Percentiles rank a stretch among this genome's conserved stretches.
These are phyloP conservation scores for Fistulina hepatica DNA, from an alignment of 1,284 basidiomycete species.

Conservation along the genomic window DNA sequence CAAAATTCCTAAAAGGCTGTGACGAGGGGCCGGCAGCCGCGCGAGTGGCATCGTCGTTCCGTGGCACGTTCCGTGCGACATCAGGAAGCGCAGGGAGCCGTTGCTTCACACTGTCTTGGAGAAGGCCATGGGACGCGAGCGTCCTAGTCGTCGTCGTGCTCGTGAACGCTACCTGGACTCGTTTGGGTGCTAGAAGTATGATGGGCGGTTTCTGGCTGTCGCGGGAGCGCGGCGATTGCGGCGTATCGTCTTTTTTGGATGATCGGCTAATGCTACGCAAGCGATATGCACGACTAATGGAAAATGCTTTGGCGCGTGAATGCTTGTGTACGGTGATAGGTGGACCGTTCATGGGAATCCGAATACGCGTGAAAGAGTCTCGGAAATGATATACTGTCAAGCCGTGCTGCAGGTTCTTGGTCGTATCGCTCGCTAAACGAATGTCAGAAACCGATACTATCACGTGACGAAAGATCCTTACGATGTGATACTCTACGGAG, in stretches of 20 bases:
- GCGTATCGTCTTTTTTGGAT: background rate
- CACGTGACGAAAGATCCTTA: constrained; percentile 24
- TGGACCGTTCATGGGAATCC: constrained; percentile 40
- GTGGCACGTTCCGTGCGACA: no score
- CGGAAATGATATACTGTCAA: constrained; percentile 48
- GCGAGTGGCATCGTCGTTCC: no score
- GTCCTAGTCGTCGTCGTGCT: constrained; percentile 65
- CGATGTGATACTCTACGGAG: constrained; percentile 37
- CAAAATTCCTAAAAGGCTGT: no score
- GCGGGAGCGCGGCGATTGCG: constrained; percentile 1
- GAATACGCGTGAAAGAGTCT: constrained; percentile 33
- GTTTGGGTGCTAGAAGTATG: constrained; percentile 37
- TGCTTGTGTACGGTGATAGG: constrained; percentile 65
- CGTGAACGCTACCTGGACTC: constrained; percentile 66
- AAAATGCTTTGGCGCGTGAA: constrained; percentile 64
- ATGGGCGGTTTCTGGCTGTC: constrained; percentile 1
- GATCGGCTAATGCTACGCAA: background rate
- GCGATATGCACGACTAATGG: constrained; percentile 53
- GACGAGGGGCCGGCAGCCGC: background rate
- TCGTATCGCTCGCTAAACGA: constrained; percentile 29
- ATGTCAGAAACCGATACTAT: constrained; percentile 8
- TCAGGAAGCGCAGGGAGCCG: constrained; percentile 7
- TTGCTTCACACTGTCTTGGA: constrained; percentile 18
- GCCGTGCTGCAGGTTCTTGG: constrained; percentile 55
- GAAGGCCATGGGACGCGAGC: constrained; percentile 53